These are phyloP conservation scores for Camptophora hylomeconis DNA, from an alignment of 2,329 filamentous ascomycete species.

Conservation along the genomic window DNA sequence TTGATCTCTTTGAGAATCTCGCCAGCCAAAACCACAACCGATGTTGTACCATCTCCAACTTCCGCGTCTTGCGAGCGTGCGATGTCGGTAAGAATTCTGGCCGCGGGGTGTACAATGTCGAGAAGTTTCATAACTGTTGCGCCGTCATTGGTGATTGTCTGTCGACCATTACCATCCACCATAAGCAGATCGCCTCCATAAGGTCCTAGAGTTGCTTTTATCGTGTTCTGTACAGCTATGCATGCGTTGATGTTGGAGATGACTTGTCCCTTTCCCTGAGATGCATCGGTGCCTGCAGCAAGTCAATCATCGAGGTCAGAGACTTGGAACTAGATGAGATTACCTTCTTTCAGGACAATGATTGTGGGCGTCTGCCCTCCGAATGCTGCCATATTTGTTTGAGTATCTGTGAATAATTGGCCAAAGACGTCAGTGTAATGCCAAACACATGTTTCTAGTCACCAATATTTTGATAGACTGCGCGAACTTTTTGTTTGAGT, in stretches of 20 bases:
- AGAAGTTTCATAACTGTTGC: slow-evolving; percentile 99
- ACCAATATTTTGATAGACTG: too few species aligned
- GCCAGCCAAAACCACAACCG: slow-evolving; percentile 91
- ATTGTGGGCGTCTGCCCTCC: slow-evolving; percentile 95
- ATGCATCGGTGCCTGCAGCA: slow-evolving; percentile 75
- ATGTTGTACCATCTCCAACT: slow-evolving; percentile 95
- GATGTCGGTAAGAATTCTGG: slow-evolving; percentile 94
- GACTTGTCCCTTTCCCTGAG: slow-evolving; percentile 92
- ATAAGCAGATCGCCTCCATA: slow-evolving; percentile 95
- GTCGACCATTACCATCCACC: slow-evolving; percentile 86
- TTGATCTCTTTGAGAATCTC: slow-evolving; percentile 96
- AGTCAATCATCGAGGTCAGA: slow-evolving; percentile 18
- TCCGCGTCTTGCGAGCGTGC: slow-evolving; percentile 97
- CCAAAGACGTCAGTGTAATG: too few species aligned
- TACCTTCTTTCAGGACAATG: slow-evolving; percentile 94
- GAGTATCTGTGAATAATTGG: too few species aligned
- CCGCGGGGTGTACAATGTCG: slow-evolving; percentile 95
- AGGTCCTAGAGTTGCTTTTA: slow-evolving; percentile 89
- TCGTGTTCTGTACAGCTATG: slow-evolving; percentile 84
- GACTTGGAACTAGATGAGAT: slow-evolving; percentile 25
- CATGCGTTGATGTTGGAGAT: slow-evolving; percentile 98
- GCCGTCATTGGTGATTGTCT: slow-evolving; percentile 98
- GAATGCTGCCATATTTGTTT: slow-evolving; percentile 47
- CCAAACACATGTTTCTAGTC: too few species aligned
- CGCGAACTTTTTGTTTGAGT: too few species aligned